phyloP scores from a whole-genome alignment of 345 rosid species.

The Eucalyptus tenuipes region DNA sequence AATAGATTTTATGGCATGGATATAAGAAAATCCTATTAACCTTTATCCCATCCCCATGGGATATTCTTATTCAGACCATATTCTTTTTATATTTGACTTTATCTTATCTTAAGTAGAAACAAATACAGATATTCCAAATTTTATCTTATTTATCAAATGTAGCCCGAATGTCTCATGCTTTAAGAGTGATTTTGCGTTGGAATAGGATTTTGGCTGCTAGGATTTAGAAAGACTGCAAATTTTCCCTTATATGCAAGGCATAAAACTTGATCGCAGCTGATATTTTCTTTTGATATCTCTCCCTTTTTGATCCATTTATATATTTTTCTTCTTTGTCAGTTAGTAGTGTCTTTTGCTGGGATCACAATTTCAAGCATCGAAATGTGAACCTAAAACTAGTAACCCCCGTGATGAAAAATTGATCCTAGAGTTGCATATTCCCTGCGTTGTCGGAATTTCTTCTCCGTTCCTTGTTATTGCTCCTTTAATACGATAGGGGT shows the following conservation, averaged over 20 bases:
- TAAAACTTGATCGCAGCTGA: not conserved
- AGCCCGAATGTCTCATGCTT: not conserved
- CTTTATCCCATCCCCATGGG: too few relatives aligned
- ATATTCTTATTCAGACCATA: too few relatives aligned
- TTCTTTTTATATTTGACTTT: too few relatives aligned
- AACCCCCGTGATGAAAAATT: not conserved
- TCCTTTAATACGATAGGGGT: not conserved
- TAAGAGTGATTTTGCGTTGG: not conserved
- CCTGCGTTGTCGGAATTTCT: not conserved
- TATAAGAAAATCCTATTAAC: not conserved
- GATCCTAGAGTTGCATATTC: not conserved
- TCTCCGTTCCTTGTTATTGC: not conserved
- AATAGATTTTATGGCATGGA: too few relatives aligned
- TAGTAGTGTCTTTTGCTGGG: not conserved
- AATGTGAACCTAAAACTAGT: not conserved
- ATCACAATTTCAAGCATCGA: not conserved
- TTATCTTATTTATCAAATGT: too few relatives aligned
- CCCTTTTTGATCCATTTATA: not conserved
- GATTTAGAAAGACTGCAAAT: not conserved
- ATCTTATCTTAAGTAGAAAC: not conserved
- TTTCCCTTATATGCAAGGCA: not conserved
- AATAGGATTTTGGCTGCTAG: not conserved
- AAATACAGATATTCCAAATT: too few relatives aligned
- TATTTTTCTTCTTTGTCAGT: not conserved
- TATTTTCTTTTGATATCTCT: not conserved